Conservation (phyloP, 495 filamentous ascomycete genomes). For the Lichenothelia convexa region DNA sequence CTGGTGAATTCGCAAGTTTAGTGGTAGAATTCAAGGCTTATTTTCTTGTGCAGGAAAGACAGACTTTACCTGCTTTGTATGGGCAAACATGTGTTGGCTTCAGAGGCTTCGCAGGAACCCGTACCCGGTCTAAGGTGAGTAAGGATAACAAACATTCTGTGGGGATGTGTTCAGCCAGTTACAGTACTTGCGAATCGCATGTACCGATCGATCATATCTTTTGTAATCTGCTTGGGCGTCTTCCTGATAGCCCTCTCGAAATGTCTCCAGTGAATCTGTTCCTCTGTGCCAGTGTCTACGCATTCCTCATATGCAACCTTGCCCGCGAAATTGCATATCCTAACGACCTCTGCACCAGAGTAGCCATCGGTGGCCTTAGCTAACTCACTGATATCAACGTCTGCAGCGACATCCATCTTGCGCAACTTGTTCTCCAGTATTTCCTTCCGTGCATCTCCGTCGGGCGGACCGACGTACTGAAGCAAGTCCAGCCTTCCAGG, state of each 20-base stretch:
- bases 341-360: conserved; percentile 77
- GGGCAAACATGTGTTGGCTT: too few relatives aligned
- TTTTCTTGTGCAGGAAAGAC: too few relatives aligned
- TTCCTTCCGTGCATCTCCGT: conserved; percentile 51
- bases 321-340: conserved; percentile 53
- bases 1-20: too few relatives aligned
- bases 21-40: too few relatives aligned
- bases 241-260: background rate
- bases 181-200: too few relatives aligned
- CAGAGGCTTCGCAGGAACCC: too few relatives aligned
- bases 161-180: too few relatives aligned
- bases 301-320: conserved; percentile 39
- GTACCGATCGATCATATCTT: too few relatives aligned
- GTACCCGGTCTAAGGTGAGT: too few relatives aligned
- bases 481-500: conserved; percentile 76
- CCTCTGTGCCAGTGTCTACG: conserved; percentile 26
- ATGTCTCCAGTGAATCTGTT: background rate
- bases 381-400: conserved; percentile 46
- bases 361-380: conserved; percentile 61
- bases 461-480: conserved; percentile 79
- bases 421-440: conserved; percentile 52
- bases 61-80: too few relatives aligned
- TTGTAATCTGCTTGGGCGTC: too few relatives aligned
- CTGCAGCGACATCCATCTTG: conserved; percentile 40
- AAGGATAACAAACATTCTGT: too few relatives aligned